These are phyloP conservation scores for Fraxinus greggii DNA, from an alignment of 305 asterid genomes.

Conservation along the genomic window DNA sequence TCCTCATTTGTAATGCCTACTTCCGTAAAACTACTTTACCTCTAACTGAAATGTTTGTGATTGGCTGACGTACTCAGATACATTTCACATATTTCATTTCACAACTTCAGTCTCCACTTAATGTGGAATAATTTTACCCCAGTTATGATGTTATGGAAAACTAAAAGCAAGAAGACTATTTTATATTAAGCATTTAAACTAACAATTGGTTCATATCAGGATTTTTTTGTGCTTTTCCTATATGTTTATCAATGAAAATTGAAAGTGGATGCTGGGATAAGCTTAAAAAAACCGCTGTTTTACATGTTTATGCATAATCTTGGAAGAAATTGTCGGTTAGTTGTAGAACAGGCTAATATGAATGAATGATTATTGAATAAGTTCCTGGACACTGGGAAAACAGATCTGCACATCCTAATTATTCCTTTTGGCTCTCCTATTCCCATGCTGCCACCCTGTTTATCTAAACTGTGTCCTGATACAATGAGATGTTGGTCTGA, in stretches of 20 bases:
- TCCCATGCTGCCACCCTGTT: neutral
- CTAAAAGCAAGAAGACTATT: neutral
- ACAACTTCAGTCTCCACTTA: slow-evolving; percentile 4
- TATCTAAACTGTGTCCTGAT: neutral
- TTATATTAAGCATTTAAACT: slow-evolving; percentile 9
- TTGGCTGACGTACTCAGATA: neutral
- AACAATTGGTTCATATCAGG: slow-evolving; percentile 1
- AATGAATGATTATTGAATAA: slow-evolving; percentile 14
- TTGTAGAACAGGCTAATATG: neutral
- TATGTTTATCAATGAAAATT: neutral
- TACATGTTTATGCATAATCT: neutral
- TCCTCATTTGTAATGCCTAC: neutral
- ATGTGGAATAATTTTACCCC: slow-evolving; percentile 1
- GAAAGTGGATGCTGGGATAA: neutral
- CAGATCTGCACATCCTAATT: neutral
- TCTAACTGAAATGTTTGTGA: neutral
- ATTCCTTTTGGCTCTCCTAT: slow-evolving; percentile 10
- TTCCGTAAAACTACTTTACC: slow-evolving; percentile 6
- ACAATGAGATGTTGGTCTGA: neutral
- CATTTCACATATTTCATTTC: neutral
- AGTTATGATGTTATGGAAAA: neutral
- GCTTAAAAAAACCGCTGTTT: neutral
- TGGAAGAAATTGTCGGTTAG: slow-evolving; percentile 12
- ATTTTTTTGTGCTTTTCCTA: neutral
- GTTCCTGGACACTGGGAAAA: neutral